Evolutionary conservation across 352 stramenopile species (phyloP), one percentile per base, ranked within the genome.

Genomic region (Pythium angustatum): DNA sequence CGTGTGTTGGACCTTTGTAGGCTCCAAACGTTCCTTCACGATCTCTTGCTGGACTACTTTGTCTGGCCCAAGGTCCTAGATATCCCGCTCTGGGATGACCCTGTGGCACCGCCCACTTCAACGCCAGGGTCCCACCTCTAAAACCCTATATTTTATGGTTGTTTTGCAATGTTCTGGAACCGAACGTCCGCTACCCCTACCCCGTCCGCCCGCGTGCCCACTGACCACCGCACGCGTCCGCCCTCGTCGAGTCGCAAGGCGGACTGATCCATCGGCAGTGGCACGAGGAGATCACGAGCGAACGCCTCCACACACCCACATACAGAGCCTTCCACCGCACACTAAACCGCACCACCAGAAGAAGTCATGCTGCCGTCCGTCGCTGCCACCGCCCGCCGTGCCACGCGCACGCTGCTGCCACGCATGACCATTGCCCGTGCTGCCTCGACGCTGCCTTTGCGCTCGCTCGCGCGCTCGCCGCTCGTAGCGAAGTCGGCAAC

Each of bases 21-120:
- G 78, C 71, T 93, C 31, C 84, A 91, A 49, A 88, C 82, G 15
- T 91, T 89, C 53, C 78, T 93, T 30, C 76, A 87, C 63, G 81
- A 93, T 56, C 64, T 93, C 31, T 70, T 93, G 27, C 71, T 85
- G 58, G 74, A 87, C 77, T 86, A 88, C 67, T 87, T 91, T 50
- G 80, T 93, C 28, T 93, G 81, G 81, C 82, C 84, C 48, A 87
- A 87, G 38, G 80, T 91, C 30, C 49, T 87, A 30, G 66, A 83
- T 27, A 78, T 93, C 10, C 82, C 79, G 24, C 72, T 93, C 38
- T 93, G 84, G 84, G 81, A 91, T 30, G 67, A 84, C 45, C 47
- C 33, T 15, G 30, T 26, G 4, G 21, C 22, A 6, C 19, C 55
- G 8, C 31, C 55, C 54, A 56, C 58, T 47, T 43, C 30, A 33